Percentiles rank a stretch among this genome's conserved stretches.
These are phyloP conservation scores for Zygosaccharomyces lentus DNA, from an alignment of 805 yeast species.

Conservation along the genomic window DNA sequence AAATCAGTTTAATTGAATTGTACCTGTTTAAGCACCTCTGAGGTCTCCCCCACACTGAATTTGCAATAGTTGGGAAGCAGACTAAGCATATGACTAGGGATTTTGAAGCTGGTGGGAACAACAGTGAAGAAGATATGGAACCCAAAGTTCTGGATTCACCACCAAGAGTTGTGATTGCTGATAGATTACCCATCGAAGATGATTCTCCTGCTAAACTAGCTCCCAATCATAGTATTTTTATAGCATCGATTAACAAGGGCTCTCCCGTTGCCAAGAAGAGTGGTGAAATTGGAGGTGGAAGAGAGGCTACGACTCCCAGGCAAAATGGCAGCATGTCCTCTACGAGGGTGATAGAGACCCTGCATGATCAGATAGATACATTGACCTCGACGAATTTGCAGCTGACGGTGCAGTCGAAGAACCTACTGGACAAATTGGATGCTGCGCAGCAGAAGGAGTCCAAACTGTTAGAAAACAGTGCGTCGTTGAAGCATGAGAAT, in stretches of 20 bases:
- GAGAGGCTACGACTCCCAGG: slow-evolving; percentile 1
- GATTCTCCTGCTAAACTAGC: slow-evolving; percentile 26
- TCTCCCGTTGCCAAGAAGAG: slow-evolving; percentile 19
- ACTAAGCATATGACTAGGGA: slow-evolving; percentile 3
- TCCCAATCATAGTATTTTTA: slow-evolving; percentile 27
- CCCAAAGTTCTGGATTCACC: slow-evolving; percentile 4
- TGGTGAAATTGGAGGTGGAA: slow-evolving; percentile 1
- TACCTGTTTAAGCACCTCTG: background rate
- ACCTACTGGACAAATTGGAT: slow-evolving; percentile 51
- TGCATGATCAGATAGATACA: slow-evolving; percentile 49
- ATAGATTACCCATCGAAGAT: background rate
- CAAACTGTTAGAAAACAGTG: slow-evolving; percentile 48
- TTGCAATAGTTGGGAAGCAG: background rate
- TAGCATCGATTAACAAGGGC: slow-evolving; percentile 23
- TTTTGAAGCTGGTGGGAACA: background rate
- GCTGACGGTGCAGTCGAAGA: slow-evolving; percentile 39
- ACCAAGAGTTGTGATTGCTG: slow-evolving; percentile 2
- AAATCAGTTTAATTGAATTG: background rate
- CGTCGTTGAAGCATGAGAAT: slow-evolving; percentile 71
- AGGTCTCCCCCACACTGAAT: background rate
- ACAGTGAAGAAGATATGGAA: slow-evolving; percentile 1
- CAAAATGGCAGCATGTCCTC: slow-evolving; percentile 17
- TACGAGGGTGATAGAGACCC: slow-evolving; percentile 39
- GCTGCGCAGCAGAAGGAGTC: slow-evolving; percentile 38
- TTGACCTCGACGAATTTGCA: slow-evolving; percentile 41